Percentiles rank a stretch among this genome's conserved stretches.
These are phyloP conservation scores for Naegleria fowleri DNA, from an alignment of 208 protist species.

Conservation along the genomic window DNA sequence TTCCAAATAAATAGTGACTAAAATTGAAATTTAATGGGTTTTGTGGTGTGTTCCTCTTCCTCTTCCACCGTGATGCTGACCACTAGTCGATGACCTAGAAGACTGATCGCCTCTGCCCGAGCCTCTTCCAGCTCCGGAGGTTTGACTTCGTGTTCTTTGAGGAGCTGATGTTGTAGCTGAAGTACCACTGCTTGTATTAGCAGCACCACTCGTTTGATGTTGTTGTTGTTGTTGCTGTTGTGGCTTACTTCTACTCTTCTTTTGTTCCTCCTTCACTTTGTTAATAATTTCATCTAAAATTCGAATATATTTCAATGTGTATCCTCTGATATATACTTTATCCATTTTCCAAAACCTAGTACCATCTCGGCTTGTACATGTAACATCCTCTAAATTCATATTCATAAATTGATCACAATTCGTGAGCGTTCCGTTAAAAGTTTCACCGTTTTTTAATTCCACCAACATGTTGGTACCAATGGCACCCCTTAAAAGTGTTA, in stretches of 20 bases:
- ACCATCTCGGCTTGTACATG: conserved; percentile 70
- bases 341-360: conserved; percentile 71
- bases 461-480: conserved; percentile 48
- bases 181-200: not conserved
- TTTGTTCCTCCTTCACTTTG: conserved; percentile 34
- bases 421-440: conserved; percentile 71
- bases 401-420: conserved; percentile 82
- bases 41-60: not conserved
- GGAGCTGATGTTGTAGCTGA: not conserved
- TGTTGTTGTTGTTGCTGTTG: not conserved
- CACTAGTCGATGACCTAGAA: not conserved
- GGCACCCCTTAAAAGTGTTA: not conserved
- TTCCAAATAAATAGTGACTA: no score
- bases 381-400: conserved; percentile 65
- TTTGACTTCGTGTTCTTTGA: not conserved
- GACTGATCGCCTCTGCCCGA: not conserved
- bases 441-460: conserved; percentile 84
- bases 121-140: not conserved
- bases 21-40: not conserved
- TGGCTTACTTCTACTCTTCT: conserved; percentile 6
- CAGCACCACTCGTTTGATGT: no score
- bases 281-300: conserved; percentile 62
- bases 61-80: not conserved
- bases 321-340: conserved; percentile 72
- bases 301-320: conserved; percentile 77